Evolutionary conservation across 345 rosid genomes (phyloP), one percentile per base, ranked within the genome.

Genomic region (Clarkia xantiana): DNA sequence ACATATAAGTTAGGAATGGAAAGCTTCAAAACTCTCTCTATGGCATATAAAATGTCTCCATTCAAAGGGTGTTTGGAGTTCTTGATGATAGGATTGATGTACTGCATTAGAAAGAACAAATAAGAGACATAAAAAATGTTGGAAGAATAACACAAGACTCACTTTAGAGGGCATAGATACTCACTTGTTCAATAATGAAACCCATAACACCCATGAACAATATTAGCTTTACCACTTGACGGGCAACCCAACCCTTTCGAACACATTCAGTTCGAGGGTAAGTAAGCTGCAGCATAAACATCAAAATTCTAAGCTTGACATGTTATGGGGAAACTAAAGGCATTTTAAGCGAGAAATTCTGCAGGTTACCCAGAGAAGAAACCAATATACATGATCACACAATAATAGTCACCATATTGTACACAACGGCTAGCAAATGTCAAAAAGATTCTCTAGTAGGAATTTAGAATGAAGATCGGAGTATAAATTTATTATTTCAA

Each of bases 21-120:
- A 54, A 93, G 96, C 78, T 87, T 93, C 88, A 93, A 66, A 58
- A 87, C 82, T 69, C 99, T 87, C 78, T 93, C 95, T 42, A 82
- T 54, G 57, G 82, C 96, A 61, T 93, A 75, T 44, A 93, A 58
- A 51, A 87, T 70, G 67, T 84, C 64, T 55, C 95, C 96, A 63
- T 87, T 93, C 66, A 93, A 65, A 25, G 99, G 99, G 55, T 93
- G 99, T 55, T 82, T 80, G 7, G 99, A 93, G 64, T 93, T 87
- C 72, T 76, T 75, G 47, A 87, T 87, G 46, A 93, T 80, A 61
- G 99, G 99, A 67, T 93, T 93, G 61, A 93, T 93, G 53, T 93
- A 93, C 99, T 93, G 96, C 77, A 71, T 54, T 42, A 69, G 58
- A 56, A 42, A 60, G 13, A 56, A 40, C 41, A 57, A 59, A 15